Evolutionary conservation across 2,329 filamentous ascomycete genomes (phyloP).

Genomic region (Fonsecaea nubica): DNA sequence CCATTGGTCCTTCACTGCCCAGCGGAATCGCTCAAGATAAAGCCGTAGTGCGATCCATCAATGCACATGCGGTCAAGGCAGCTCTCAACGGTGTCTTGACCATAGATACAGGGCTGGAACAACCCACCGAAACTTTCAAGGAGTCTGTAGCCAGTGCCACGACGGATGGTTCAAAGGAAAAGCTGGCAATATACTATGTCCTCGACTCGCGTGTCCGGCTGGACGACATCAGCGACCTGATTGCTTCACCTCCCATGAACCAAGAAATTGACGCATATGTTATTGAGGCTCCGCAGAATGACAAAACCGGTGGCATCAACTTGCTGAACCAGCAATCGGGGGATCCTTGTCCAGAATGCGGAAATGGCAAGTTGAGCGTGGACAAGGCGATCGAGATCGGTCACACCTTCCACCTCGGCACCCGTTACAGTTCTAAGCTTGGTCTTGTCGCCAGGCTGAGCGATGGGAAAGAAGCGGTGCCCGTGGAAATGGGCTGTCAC

Average conservation of each 20-base stretch:
- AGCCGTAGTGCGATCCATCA: constrained; percentile 45
- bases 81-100: constrained; percentile 60
- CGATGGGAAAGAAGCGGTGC: constrained; percentile 49
- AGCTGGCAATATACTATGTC: constrained; percentile 35
- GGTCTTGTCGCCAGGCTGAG: constrained; percentile 59
- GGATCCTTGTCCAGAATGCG: constrained; percentile 77
- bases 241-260: background rate
- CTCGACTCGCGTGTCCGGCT: constrained; percentile 31
- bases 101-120: constrained; percentile 73
- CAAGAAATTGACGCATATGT: background rate
- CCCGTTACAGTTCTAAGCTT: constrained; percentile 81
- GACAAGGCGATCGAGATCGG: constrained; percentile 85
- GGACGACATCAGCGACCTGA: constrained; percentile 14
- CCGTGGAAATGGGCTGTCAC: constrained; percentile 93
- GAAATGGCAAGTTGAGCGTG: constrained; percentile 65
- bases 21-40: background rate
- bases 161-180: constrained; percentile 39
- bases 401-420: constrained; percentile 93
- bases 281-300: background rate
- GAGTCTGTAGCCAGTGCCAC: constrained; percentile 43
- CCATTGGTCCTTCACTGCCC: background rate
- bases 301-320: constrained; percentile 44
- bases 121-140: constrained; percentile 45
- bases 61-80: constrained; percentile 70
- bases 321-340: constrained; percentile 70